A percentile compares a stretch with the other conserved stretches of the same genome.
phyloP scores from a whole-genome alignment of 176 grass and related monocot species.

The Cenchrus americanus region DNA sequence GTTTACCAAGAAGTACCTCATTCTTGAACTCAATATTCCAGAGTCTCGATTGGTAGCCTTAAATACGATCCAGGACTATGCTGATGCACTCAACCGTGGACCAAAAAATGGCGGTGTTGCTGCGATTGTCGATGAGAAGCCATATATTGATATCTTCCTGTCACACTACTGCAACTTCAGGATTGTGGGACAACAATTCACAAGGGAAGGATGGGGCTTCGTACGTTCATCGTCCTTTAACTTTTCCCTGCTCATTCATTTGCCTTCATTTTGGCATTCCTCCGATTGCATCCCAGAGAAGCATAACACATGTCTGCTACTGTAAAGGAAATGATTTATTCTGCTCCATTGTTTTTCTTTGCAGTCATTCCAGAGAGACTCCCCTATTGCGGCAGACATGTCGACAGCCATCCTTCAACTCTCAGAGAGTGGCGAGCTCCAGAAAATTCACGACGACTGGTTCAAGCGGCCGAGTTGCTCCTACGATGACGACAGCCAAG shows the following conservation, averaged over 20 bases:
- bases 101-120: conserved; percentile 75
- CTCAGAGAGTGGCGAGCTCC: conserved; percentile 84
- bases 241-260: neutral
- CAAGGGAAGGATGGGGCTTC: conserved; percentile 93
- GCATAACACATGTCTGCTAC: neutral
- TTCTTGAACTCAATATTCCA: conserved; percentile 64
- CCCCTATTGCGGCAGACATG: conserved; percentile 74
- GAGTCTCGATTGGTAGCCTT: conserved; percentile 66
- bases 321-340: neutral
- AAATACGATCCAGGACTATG: conserved; percentile 70
- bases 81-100: conserved; percentile 69
- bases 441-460: conserved; percentile 84
- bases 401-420: conserved; percentile 88
- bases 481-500: conserved; percentile 44
- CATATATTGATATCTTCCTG: conserved; percentile 75
- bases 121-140: conserved; percentile 82
- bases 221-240: conserved; percentile 56
- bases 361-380: conserved; percentile 93
- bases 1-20: conserved; percentile 82
- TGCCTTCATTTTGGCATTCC: neutral
- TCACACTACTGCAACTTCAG: conserved; percentile 78
- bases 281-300: conserved; percentile 18
- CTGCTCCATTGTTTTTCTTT: conserved; percentile 22
- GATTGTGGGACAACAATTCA: conserved; percentile 77
- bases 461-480: conserved; percentile 47